Evolutionary conservation across 768 basidiomycete genomes (phyloP), one percentile per base, ranked within the genome.

Genomic region (Mycena belliarum): DNA sequence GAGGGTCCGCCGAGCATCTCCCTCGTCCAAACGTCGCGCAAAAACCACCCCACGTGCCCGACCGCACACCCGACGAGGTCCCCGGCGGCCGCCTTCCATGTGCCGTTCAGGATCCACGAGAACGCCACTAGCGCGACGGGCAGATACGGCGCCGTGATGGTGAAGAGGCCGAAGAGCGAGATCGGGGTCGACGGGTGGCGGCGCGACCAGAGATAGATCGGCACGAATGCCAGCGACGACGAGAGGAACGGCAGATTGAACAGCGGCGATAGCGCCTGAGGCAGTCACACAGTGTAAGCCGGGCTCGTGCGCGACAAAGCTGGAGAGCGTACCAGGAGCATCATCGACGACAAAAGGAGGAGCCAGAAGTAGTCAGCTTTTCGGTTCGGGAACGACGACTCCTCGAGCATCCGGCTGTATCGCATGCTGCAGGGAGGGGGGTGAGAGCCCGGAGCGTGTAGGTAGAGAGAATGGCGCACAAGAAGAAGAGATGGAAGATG

Each of bases 401-500:
- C 95, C 73, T 99, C 97, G 4, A 99, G 77, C 88, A 98, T 91
- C 43, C 95, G 82, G 63, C 93, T 95, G 69, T 98, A 98, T 50
- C 97, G 80, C 95, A 98, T 96, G 71, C 95, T 97, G 52, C 26
- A 41, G 38, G 51, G 43, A 50, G 15, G 16, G 12, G 43, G 25
- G 21, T 4, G n/a, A 37, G 16, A 24, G 9, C n/a, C n/a, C n/a
- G 16, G 23, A 14, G 8, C n/a, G 29, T 3, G 6, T 41, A n/a
- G 26, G 20, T 38, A 23, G 35, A 18, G 23, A 32, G 11, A 40
- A 25, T 2, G 12, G 77, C 95, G 72, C 69, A 96, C 96, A 99
- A 97, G 81, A 98, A 99, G 80, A 98, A 98, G 51, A 99, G 81
- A 71, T 98, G 96, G 74, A 98, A 97, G 57, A 96, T 82, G 65